A percentile compares a stretch with the other conserved stretches of the same genome.
These are phyloP conservation scores for Vaccinium darrowii DNA, from an alignment of 148 eudicot species.

Conservation along the genomic window DNA sequence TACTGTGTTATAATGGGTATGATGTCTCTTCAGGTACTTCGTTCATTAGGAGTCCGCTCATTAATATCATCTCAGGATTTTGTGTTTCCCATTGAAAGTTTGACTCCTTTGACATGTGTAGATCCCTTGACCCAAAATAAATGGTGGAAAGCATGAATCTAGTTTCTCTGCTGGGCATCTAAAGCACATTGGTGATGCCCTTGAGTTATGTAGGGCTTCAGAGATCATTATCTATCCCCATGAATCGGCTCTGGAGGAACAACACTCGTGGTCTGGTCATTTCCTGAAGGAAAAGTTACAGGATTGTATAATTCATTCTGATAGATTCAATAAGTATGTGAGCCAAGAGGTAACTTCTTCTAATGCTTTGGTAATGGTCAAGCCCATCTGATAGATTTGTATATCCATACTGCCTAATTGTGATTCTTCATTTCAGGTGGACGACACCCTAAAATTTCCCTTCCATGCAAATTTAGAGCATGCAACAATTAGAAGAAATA, in stretches of 20 bases:
- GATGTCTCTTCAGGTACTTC: conserved; percentile 72
- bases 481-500: conserved; percentile 41
- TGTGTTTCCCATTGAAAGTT: neutral
- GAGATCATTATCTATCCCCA: conserved; percentile 44
- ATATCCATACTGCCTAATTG: neutral
- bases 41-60: neutral
- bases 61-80: neutral
- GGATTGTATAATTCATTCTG: conserved; percentile 26
- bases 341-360: conserved; percentile 51
- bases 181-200: conserved; percentile 43
- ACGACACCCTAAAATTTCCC: conserved; percentile 61
- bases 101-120: conserved; percentile 23
- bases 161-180: conserved; percentile 42
- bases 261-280: conserved; percentile 33
- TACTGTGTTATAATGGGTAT: conserved; percentile 71
- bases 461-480: conserved; percentile 66
- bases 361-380: neutral
- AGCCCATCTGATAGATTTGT: neutral
- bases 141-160: conserved; percentile 32
- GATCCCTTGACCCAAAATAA: conserved; percentile 39
- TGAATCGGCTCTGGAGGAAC: conserved; percentile 53
- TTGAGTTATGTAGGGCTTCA: conserved; percentile 65
- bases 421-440: conserved; percentile 45
- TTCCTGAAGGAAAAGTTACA: conserved; percentile 42
- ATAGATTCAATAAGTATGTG: conserved; percentile 35